phyloP scores from a whole-genome alignment of 2,329 filamentous ascomycete species.

The Pestalotiopsis sp. region DNA sequence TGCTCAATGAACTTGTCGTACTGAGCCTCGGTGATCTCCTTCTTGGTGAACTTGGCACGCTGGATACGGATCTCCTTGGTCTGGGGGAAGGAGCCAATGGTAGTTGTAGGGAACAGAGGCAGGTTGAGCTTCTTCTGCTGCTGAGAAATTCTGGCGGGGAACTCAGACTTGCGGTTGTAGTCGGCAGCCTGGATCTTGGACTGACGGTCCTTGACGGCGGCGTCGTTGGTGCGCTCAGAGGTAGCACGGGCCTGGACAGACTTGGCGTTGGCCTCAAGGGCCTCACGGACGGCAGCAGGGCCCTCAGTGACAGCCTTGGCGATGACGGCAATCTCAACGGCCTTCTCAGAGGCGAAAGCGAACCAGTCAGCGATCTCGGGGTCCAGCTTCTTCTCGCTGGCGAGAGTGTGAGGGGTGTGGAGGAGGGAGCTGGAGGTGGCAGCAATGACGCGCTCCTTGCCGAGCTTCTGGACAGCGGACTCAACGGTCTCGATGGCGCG shows the following conservation, averaged over 20 bases:
- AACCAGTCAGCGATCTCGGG: constrained; percentile 96
- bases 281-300: constrained; percentile 79
- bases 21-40: constrained; percentile 86
- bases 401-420: constrained; percentile 96
- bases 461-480: constrained; percentile 88
- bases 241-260: constrained; percentile 88
- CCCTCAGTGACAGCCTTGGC: constrained; percentile 97
- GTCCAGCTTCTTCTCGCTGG: constrained; percentile 98
- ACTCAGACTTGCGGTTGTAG: constrained; percentile 92
- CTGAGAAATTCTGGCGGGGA: constrained; percentile 80
- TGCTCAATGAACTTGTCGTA: constrained; percentile 99
- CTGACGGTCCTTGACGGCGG: constrained; percentile 95
- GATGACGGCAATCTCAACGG: constrained; percentile 84
- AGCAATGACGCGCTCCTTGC: constrained; percentile 96
- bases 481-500: constrained; percentile 89
- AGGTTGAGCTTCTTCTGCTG: constrained; percentile 94
- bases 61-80: constrained; percentile 97
- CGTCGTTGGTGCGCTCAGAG: constrained; percentile 95
- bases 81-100: constrained; percentile 99
- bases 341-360: constrained; percentile 96
- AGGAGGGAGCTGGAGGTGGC: constrained; percentile 97
- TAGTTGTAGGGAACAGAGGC: constrained; percentile 97
- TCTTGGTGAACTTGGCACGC: constrained; percentile 99
- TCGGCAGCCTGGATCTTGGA: constrained; percentile 78
- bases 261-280: constrained; percentile 97